Base-by-base conservation (phyloP, 106 monocot genomes). In the Dioscorea dumetorum region DNA sequence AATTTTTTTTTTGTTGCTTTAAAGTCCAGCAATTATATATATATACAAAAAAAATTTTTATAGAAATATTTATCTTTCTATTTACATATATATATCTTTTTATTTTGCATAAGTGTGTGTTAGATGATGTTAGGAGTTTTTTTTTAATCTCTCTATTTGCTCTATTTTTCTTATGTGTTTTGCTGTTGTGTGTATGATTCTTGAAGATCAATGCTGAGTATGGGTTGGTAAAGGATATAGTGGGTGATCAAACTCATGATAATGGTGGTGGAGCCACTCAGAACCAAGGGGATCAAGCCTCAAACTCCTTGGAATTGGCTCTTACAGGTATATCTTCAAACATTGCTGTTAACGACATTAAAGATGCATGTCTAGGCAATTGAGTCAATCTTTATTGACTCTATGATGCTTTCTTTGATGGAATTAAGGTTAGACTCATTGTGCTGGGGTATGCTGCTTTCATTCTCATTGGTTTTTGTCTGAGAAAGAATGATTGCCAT, bases 171-270 rank as follows among this genome's bases (percentile, higher is more conserved):
- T 16, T 16, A 9, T 48, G 64, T 41, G 33, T 41, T 61, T 53
- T 67, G 17, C 49, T 32, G 31, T 15, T 60, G 19, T 4, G 1
- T 10, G 13, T 56, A 23, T 34, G 33, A 72, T 51, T 3, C 62
- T 74, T 49, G 68, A 71, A 97, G 95, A 49, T 97, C 58, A 74
- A 82, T 57, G 80, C 84, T 9, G 95, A 97, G 62, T 97, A 89
- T 75, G 88, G 80, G n/a, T 68, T 68, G 8, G 86, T 84, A 64
- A 88, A 78, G 78, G 73, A 78, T 51, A 53, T 82, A 59, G 53
- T 80, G 9, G 61, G 41, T 20, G 78, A 83, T 50, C 74, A 74
- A 64, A 70, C 53, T 11, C 65, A 63, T 4, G 84, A 70, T 14
- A 69, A 71, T 10, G 69, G 58, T 21, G 58, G 49, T 12, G 31